phyloP scores from a whole-genome alignment of 495 filamentous ascomycete species.

The Daldinia decipiens region DNA sequence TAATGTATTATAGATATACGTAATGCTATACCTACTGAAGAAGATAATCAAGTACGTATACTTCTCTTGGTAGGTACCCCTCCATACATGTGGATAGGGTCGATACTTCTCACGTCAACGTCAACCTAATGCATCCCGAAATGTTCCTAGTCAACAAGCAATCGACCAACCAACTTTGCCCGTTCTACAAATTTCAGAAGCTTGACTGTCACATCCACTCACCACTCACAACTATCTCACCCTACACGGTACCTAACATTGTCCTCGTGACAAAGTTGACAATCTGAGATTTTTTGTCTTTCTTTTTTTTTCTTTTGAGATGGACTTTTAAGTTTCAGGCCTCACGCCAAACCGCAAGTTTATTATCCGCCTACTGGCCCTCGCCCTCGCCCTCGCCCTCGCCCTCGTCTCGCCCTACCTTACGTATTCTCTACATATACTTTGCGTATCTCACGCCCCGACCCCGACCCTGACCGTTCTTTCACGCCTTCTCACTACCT shows the following conservation, averaged over 20 bases:
- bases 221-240: constrained; percentile 39
- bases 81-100: constrained; percentile 9
- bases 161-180: constrained; percentile 31
- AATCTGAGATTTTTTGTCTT: constrained; percentile 4
- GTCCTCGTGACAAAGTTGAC: constrained; percentile 42
- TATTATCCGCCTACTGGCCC: not conserved
- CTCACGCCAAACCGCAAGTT: constrained; percentile 3
- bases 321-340: constrained; percentile 1
- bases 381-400: no score
- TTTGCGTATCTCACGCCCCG: not conserved
- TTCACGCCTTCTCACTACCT: constrained; percentile 5
- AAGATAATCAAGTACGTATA: not conserved
- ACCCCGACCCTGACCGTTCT: not conserved
- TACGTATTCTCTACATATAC: not conserved
- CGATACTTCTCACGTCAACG: constrained; percentile 31
- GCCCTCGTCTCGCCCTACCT: not conserved
- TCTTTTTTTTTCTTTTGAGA: not conserved
- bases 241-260: constrained; percentile 33
- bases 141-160: constrained; percentile 28
- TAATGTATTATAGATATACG: not conserved
- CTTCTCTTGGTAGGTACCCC: not conserved
- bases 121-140: constrained; percentile 40
- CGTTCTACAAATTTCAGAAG: constrained; percentile 39
- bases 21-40: not conserved
- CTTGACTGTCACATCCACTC: constrained; percentile 42